A percentile compares a stretch with the other conserved stretches of the same genome.
Evolutionary conservation across 345 rosid species (phyloP).

Genomic region (Eucalyptus globulus): DNA sequence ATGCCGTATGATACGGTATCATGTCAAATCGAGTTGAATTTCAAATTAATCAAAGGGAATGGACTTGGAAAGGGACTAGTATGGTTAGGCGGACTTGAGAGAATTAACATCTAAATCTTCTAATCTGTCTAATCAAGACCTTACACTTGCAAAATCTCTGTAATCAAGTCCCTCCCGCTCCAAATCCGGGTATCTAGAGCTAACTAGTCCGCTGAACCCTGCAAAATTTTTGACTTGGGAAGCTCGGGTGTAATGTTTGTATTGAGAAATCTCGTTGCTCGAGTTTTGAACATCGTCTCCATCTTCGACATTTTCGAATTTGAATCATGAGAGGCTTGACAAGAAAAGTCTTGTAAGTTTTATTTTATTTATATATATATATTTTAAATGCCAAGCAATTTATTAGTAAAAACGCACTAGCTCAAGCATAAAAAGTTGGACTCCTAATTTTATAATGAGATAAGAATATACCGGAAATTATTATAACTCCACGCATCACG

Average conservation of each 20-base stretch:
- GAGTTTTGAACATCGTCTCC: not conserved
- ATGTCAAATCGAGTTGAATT: not conserved
- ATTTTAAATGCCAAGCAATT: not conserved
- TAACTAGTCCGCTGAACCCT: not conserved
- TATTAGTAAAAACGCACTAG: not conserved
- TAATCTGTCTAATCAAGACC: not conserved
- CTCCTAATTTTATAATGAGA: not conserved
- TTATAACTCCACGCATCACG: not conserved
- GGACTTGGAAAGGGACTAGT: not conserved
- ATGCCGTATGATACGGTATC: not conserved
- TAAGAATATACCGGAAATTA: not conserved
- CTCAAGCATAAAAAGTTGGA: not conserved
- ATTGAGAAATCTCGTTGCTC: not conserved
- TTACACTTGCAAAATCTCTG: not conserved
- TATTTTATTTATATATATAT: not conserved
- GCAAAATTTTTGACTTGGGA: not conserved
- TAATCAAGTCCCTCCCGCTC: not conserved
- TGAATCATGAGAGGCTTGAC: not conserved
- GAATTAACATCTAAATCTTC: not conserved
- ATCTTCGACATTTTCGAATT: not conserved
- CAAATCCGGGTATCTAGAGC: not conserved
- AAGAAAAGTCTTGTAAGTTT: not conserved
- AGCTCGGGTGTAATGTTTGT: not conserved
- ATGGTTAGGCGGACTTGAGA: not conserved
- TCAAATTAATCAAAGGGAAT: not conserved